Conservation (phyloP, 352 stramenopile species). For the Pythium scleroteichum region DNA sequence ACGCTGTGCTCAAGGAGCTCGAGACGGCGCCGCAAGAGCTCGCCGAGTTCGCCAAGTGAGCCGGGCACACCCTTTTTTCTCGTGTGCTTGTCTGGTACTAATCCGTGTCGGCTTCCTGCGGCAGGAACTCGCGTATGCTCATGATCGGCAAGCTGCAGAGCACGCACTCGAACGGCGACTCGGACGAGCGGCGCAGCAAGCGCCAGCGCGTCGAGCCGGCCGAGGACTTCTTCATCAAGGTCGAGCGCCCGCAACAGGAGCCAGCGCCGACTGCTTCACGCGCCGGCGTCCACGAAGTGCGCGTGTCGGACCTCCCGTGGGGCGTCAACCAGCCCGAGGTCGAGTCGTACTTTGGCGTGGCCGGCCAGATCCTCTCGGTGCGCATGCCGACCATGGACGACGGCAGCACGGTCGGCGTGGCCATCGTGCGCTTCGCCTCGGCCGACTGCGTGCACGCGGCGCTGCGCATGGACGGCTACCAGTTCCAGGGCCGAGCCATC, state of each 20-base stretch:
- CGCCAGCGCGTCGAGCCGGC: constrained; percentile 9
- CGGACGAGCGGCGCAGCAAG: constrained; percentile 10
- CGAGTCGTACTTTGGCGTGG: constrained; percentile 64
- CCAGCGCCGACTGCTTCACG: neutral
- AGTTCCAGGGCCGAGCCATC: constrained; percentile 70
- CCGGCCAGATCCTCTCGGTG: constrained; percentile 48
- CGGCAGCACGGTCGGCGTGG: constrained; percentile 66
- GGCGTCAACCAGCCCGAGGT: constrained; percentile 49
- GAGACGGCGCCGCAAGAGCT: constrained; percentile 43
- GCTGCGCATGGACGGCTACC: constrained; percentile 67
- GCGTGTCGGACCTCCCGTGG: constrained; percentile 70
- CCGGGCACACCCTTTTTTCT: too few relatives aligned
- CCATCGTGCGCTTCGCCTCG: constrained; percentile 56
- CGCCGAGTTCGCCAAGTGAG: constrained; percentile 59
- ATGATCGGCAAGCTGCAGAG: constrained; percentile 22
- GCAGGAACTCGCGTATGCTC: constrained; percentile 21
- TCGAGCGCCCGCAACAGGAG: constrained; percentile 34
- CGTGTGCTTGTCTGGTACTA: too few relatives aligned
- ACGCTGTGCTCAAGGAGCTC: constrained; percentile 42
- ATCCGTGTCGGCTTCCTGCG: neutral
- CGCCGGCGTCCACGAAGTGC: constrained; percentile 43
- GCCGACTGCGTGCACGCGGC: constrained; percentile 53
- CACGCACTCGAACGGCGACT: neutral
- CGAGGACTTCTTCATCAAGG: constrained; percentile 45
- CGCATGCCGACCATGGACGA: constrained; percentile 71